phyloP scores from a whole-genome alignment of 2,329 filamentous ascomycete genomes.

The Colletotrichum cereale region DNA sequence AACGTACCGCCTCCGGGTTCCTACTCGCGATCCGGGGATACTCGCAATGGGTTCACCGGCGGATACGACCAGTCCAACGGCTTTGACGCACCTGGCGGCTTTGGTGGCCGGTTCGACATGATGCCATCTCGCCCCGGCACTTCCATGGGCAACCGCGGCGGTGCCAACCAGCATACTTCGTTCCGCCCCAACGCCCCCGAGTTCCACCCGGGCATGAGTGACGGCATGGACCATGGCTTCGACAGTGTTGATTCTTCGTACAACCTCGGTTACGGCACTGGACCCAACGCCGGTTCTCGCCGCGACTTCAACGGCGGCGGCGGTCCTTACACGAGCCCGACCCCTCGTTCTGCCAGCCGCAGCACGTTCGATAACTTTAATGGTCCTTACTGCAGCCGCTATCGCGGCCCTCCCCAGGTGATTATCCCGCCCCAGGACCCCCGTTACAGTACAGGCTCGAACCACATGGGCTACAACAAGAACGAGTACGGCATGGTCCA shows the following conservation, averaged over 20 bases:
- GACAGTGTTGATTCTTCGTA: conserved; percentile 25
- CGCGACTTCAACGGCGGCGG: conserved; percentile 27
- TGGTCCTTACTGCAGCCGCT: conserved; percentile 1
- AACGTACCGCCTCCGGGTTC: not conserved
- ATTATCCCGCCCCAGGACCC: not conserved
- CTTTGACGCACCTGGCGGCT: not conserved
- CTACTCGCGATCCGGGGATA: conserved; percentile 25
- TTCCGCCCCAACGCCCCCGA: conserved; percentile 52
- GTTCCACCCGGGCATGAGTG: conserved; percentile 46
- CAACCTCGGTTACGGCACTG: conserved; percentile 22
- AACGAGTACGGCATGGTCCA: conserved; percentile 19
- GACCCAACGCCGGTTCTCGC: conserved; percentile 19
- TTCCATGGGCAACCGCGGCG: conserved; percentile 33
- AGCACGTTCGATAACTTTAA: conserved; percentile 17
- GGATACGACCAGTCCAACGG: conserved; percentile 15
- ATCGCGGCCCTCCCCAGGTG: conserved; percentile 16
- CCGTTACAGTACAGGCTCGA: not conserved
- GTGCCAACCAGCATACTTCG: conserved; percentile 28
- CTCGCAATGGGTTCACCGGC: conserved; percentile 5
- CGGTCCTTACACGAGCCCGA: conserved; percentile 28
- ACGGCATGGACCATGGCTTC: not conserved
- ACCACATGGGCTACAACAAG: not conserved
- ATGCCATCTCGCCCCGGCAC: conserved; percentile 30
- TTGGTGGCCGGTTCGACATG: conserved; percentile 6
- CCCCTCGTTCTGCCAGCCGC: conserved; percentile 23